Percentiles rank a stretch among this genome's conserved stretches.
Evolutionary conservation across 2,329 filamentous ascomycete species (phyloP).

Genomic region (Fusarium armeniacum): DNA sequence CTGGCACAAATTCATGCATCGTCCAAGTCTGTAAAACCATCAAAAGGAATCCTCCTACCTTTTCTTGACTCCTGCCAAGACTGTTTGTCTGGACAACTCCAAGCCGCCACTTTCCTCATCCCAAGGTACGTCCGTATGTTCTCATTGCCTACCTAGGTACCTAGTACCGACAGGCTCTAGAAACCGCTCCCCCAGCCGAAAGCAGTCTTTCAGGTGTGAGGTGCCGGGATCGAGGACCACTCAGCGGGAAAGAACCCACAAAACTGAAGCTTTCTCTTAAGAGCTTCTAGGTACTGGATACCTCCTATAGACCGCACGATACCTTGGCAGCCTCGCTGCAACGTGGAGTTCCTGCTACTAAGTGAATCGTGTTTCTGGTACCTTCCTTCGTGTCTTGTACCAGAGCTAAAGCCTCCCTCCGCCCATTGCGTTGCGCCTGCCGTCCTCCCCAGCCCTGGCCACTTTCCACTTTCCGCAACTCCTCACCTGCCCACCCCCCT

Average conservation of each 20-base stretch:
- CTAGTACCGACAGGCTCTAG: constrained; percentile 19
- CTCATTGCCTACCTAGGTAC: background rate
- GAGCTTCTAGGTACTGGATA: constrained; percentile 36
- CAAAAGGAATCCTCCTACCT: background rate
- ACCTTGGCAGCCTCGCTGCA: constrained; percentile 15
- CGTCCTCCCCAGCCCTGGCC: constrained; percentile 47
- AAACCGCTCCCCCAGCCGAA: constrained; percentile 32
- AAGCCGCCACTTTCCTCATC: constrained; percentile 28
- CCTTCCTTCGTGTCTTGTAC: constrained; percentile 42
- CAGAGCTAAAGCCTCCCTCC: constrained; percentile 27
- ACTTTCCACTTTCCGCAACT: constrained; percentile 50
- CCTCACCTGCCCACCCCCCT: constrained; percentile 47
- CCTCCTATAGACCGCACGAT: constrained; percentile 13
- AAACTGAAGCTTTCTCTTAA: constrained; percentile 32
- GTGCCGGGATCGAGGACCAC: constrained; percentile 34
- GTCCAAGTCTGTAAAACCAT: constrained; percentile 11
- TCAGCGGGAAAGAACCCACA: constrained; percentile 38
- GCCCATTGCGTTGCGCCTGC: constrained; percentile 40
- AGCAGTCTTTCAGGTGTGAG: constrained; percentile 26
- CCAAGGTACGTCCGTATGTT: constrained; percentile 32
- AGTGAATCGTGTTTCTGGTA: constrained; percentile 27
- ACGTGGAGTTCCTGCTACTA: constrained; percentile 15
- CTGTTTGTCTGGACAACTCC: constrained; percentile 9
- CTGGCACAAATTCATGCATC: constrained; percentile 47
- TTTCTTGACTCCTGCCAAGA: constrained; percentile 18